These are phyloP conservation scores for Priceomyces carsonii DNA, from an alignment of 805 yeast genomes.

Conservation along the genomic window DNA sequence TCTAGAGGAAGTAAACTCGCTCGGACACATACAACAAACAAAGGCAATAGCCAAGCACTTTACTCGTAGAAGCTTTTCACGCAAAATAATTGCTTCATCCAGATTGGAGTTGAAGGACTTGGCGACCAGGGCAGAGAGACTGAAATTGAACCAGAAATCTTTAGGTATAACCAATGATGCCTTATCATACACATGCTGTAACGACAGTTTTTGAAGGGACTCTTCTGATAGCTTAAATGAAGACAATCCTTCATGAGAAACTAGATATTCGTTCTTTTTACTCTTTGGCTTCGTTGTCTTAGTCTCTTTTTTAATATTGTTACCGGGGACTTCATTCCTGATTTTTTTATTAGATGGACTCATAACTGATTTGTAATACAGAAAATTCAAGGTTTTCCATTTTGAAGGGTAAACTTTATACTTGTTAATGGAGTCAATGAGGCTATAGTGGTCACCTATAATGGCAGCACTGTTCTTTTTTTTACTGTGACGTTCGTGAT, in stretches of 20 bases:
- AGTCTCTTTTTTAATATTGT: slow-evolving; percentile 4
- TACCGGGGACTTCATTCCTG: slow-evolving; percentile 11
- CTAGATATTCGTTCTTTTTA: slow-evolving; percentile 2
- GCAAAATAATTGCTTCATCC: slow-evolving; percentile 51
- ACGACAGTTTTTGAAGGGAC: slow-evolving; percentile 51
- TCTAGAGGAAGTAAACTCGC: slow-evolving; percentile 60
- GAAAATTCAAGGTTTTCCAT: slow-evolving; percentile 58
- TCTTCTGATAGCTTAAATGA: slow-evolving; percentile 55
- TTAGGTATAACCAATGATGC: slow-evolving; percentile 60
- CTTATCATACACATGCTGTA: slow-evolving; percentile 64
- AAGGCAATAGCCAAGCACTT: slow-evolving; percentile 71
- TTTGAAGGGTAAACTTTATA: slow-evolving; percentile 50
- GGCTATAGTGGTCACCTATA: slow-evolving; percentile 43
- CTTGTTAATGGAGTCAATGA: slow-evolving; percentile 45
- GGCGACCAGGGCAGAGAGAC: slow-evolving; percentile 60
- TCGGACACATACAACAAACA: slow-evolving; percentile 55
- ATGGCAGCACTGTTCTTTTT: slow-evolving; percentile 20
- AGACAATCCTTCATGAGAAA: slow-evolving; percentile 47
- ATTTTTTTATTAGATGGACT: slow-evolving; percentile 13
- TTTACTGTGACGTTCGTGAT: slow-evolving; percentile 10
- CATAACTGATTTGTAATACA: slow-evolving; percentile 38
- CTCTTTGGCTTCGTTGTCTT: slow-evolving; percentile 4
- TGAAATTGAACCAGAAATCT: slow-evolving; percentile 64
- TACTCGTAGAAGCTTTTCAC: slow-evolving; percentile 60
- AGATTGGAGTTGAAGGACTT: slow-evolving; percentile 69